Evolutionary conservation across 2,329 filamentous ascomycete species (phyloP).

Genomic region (Cordyceps fumosorosea): DNA sequence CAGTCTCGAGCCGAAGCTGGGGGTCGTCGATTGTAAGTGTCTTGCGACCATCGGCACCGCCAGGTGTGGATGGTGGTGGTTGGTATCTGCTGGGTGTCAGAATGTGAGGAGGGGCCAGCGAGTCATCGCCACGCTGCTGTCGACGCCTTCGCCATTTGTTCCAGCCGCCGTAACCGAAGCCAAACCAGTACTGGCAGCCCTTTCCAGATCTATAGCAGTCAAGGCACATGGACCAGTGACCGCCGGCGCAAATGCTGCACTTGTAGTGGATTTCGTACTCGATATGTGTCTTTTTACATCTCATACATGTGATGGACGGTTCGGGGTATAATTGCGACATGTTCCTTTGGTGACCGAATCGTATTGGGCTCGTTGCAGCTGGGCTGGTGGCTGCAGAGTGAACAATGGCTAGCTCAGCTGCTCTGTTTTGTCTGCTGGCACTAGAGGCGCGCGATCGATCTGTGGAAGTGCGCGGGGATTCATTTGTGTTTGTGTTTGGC

Average conservation of each 20-base stretch:
- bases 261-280: constrained; percentile 84
- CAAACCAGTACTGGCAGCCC: constrained; percentile 83
- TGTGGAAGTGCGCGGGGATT: constrained; percentile 3
- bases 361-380: constrained; percentile 22
- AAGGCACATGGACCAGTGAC: constrained; percentile 72
- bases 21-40: constrained; percentile 63
- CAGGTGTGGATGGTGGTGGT: constrained; percentile 41
- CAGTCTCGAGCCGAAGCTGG: constrained; percentile 60
- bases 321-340: constrained; percentile 54
- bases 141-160: constrained; percentile 55
- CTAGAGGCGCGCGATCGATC: constrained; percentile 15
- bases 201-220: constrained; percentile 70
- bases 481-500: background rate
- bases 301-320: constrained; percentile 66
- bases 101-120: constrained; percentile 47
- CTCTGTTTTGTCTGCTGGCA: constrained; percentile 24
- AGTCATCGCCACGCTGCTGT: constrained; percentile 28
- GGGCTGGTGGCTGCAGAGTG: constrained; percentile 28
- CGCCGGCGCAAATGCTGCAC: constrained; percentile 63
- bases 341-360: constrained; percentile 32
- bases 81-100: constrained; percentile 52
- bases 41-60: constrained; percentile 48
- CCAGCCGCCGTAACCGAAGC: constrained; percentile 71
- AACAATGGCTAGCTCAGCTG: constrained; percentile 35
- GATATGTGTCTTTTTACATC: constrained; percentile 65